Conservation (phyloP, 257 asterid species). For the Solanum sitiens region DNA sequence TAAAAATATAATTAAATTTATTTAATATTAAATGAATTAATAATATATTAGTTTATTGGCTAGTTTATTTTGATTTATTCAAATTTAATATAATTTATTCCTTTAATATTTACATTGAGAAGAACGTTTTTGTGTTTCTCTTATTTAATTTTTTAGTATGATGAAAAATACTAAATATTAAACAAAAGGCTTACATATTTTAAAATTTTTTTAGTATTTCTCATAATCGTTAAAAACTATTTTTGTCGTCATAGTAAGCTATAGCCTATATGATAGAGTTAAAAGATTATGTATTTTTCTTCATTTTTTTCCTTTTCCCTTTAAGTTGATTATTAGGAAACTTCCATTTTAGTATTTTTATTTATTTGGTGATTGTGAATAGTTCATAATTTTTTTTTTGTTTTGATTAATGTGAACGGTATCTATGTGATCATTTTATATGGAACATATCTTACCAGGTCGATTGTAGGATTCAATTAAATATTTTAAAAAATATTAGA, state of each 20-base stretch:
- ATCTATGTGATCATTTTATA: not conserved
- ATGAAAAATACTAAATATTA: too few species aligned
- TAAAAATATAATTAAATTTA: too few species aligned
- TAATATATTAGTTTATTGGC: too few species aligned
- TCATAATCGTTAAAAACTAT: fast-evolving
- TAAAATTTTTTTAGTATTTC: too few species aligned
- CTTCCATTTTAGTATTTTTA: not conserved
- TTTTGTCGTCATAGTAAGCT: too few species aligned
- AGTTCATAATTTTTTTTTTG: not conserved
- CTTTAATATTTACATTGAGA: not conserved
- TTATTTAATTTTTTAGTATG: too few species aligned
- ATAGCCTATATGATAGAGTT: too few species aligned
- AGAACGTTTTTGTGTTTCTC: not conserved
- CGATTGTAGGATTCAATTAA: not conserved
- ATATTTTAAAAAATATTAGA: not conserved
- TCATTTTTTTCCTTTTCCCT: too few species aligned
- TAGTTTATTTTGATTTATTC: too few species aligned
- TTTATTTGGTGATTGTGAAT: not conserved
- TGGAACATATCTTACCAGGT: not conserved
- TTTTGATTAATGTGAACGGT: not conserved
- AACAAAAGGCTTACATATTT: not conserved
- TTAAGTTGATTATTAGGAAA: not conserved
- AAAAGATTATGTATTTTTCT: too few species aligned
- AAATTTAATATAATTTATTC: too few species aligned
- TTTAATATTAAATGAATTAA: too few species aligned